Evolutionary conservation across 1,284 basidiomycete genomes (phyloP).

Genomic region (Trametes pubescens): DNA sequence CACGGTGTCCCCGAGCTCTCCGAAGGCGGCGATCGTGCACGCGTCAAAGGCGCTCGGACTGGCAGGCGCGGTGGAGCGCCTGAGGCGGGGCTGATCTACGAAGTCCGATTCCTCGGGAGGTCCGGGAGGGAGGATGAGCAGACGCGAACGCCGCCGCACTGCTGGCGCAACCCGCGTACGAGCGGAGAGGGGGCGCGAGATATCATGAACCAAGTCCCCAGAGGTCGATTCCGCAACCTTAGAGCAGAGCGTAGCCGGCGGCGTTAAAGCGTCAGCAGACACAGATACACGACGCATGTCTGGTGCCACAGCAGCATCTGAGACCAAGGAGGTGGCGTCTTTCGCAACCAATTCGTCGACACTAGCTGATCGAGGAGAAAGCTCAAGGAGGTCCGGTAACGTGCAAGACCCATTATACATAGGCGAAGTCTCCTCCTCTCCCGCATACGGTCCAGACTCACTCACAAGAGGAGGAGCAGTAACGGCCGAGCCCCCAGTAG

Average conservation of each 20-base stretch:
- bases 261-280: not conserved
- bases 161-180: not conserved
- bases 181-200: not conserved
- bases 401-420: too few relatives aligned
- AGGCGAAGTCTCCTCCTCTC: too few relatives aligned
- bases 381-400: too few relatives aligned
- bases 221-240: not conserved
- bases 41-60: not conserved
- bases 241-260: not conserved
- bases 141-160: not conserved
- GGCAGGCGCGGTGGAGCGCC: slow-evolving; percentile 10
- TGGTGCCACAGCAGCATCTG: not conserved
- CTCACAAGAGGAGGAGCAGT: too few relatives aligned
- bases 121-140: not conserved
- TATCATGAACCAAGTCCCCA: not conserved
- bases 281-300: not conserved
- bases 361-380: too few relatives aligned
- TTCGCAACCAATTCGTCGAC: too few relatives aligned
- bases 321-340: not conserved
- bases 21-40: not conserved
- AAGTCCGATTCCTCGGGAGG: not conserved
- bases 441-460: too few relatives aligned
- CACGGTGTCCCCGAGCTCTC: not conserved
- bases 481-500: not conserved
- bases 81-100: not conserved